Percentiles rank a stretch among this genome's conserved stretches.
Conservation (phyloP, 73 alveolate species). For the Halteria grandinella region DNA sequence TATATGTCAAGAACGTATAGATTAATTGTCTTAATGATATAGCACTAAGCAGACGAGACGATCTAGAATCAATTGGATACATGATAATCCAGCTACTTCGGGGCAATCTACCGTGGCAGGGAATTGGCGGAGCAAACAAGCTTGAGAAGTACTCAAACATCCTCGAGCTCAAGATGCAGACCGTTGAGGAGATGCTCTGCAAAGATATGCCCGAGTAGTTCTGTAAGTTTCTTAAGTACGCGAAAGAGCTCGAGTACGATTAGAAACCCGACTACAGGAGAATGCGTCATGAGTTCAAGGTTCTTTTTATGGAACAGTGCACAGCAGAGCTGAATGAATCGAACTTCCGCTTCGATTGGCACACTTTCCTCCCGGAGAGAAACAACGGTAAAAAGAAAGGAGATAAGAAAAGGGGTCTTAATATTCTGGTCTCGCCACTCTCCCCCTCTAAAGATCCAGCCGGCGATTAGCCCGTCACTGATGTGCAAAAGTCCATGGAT, state of each 20-base stretch:
- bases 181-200: conserved; percentile 14
- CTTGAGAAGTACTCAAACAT: conserved; percentile 31
- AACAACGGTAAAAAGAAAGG: too few relatives aligned
- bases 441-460: too few relatives aligned
- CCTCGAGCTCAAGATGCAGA: conserved; percentile 11
- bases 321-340: too few relatives aligned
- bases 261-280: conserved; percentile 34
- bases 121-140: conserved; percentile 34
- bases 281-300: conserved; percentile 3
- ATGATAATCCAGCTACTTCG: conserved; percentile 17
- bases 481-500: too few relatives aligned
- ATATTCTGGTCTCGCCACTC: too few relatives aligned
- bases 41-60: conserved; percentile 70
- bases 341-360: too few relatives aligned
- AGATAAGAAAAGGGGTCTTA: too few relatives aligned
- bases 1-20: too few relatives aligned
- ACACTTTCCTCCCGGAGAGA: too few relatives aligned
- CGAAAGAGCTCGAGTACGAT: conserved; percentile 19
- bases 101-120: conserved; percentile 57
- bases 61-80: conserved; percentile 37
- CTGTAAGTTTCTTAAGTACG: conserved; percentile 4
- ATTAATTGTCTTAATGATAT: not conserved
- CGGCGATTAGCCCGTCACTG: too few relatives aligned
- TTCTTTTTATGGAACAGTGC: conserved; percentile 1
- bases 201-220: conserved; percentile 30